Conservation (phyloP, 139 green algal genomes). For the Pleodorina starrii region DNA sequence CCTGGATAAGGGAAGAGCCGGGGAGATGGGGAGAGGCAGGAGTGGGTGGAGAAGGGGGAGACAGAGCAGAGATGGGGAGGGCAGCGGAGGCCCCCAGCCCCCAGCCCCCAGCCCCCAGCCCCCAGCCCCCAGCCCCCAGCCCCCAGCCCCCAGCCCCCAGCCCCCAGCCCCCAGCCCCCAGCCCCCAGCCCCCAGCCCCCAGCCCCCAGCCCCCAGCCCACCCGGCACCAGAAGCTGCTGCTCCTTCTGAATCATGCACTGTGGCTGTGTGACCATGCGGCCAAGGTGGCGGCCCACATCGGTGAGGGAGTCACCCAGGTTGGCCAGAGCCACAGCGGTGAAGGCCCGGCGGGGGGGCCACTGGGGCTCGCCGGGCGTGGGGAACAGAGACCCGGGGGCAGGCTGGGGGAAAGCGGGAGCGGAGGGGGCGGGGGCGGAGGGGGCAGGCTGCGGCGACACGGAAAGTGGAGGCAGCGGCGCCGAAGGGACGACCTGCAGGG, state of each 20-base stretch:
- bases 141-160: not conserved
- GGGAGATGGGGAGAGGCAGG: no score
- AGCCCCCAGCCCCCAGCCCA: not conserved
- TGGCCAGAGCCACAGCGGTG: slow-evolving; percentile 33
- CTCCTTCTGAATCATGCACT: not conserved
- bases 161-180: not conserved
- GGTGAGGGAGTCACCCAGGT: slow-evolving; percentile 47
- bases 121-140: not conserved
- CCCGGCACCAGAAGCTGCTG: slow-evolving; percentile 5
- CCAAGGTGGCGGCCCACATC: slow-evolving; percentile 39
- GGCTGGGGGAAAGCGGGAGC: not conserved
- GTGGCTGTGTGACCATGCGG: slow-evolving; percentile 9
- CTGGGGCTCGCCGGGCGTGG: not conserved
- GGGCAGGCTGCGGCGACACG: not conserved
- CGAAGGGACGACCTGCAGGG: not conserved
- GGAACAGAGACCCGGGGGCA: not conserved
- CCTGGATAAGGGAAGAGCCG: not conserved
- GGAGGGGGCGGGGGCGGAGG: no score
- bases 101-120: not conserved
- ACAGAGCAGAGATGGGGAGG: not conserved
- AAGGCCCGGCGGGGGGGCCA: slow-evolving; percentile 50
- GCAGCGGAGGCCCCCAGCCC: not conserved
- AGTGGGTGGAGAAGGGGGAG: not conserved
- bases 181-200: not conserved
- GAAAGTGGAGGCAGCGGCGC: not conserved